Conservation (phyloP, 257 asterid species). For the Scutellaria galericulata region DNA sequence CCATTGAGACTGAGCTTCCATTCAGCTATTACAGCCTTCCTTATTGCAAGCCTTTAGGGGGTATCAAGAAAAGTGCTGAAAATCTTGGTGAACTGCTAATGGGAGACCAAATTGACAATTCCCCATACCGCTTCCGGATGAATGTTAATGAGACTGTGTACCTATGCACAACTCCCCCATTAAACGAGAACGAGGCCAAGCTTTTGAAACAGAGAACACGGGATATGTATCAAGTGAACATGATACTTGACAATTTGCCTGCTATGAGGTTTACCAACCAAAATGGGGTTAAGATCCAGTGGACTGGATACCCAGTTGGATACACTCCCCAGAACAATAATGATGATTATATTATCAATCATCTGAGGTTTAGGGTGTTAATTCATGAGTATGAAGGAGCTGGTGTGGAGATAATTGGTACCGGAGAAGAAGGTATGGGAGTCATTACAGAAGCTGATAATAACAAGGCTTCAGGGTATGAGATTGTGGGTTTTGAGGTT, state of each 20-base stretch:
- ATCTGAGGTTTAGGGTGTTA: slow-evolving; percentile 65
- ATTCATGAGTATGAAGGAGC: slow-evolving; percentile 74
- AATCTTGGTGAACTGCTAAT: slow-evolving; percentile 76
- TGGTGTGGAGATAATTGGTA: slow-evolving; percentile 65
- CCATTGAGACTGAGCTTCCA: slow-evolving; percentile 79
- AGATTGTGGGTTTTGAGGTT: slow-evolving; percentile 56
- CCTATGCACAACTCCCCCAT: slow-evolving; percentile 64
- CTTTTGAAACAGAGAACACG: slow-evolving; percentile 73
- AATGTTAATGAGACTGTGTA: slow-evolving; percentile 62
- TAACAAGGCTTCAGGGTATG: slow-evolving; percentile 50
- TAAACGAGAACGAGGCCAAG: slow-evolving; percentile 62
- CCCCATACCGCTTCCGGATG: slow-evolving; percentile 76
- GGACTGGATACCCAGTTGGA: slow-evolving; percentile 84
- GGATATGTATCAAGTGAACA: slow-evolving; percentile 75
- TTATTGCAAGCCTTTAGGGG: slow-evolving; percentile 67
- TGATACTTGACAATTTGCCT: slow-evolving; percentile 76
- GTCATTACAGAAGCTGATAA: slow-evolving; percentile 62
- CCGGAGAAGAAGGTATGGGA: slow-evolving; percentile 71
- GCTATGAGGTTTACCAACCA: slow-evolving; percentile 69
- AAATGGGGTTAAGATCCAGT: slow-evolving; percentile 66
- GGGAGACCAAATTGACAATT: slow-evolving; percentile 83
- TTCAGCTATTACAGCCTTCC: slow-evolving; percentile 80
- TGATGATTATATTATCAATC: slow-evolving; percentile 70
- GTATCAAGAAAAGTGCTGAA: slow-evolving; percentile 77
- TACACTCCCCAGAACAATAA: slow-evolving; percentile 59